Base-by-base conservation (phyloP, 768 basidiomycete species). In the Rhodotorula toruloides region DNA sequence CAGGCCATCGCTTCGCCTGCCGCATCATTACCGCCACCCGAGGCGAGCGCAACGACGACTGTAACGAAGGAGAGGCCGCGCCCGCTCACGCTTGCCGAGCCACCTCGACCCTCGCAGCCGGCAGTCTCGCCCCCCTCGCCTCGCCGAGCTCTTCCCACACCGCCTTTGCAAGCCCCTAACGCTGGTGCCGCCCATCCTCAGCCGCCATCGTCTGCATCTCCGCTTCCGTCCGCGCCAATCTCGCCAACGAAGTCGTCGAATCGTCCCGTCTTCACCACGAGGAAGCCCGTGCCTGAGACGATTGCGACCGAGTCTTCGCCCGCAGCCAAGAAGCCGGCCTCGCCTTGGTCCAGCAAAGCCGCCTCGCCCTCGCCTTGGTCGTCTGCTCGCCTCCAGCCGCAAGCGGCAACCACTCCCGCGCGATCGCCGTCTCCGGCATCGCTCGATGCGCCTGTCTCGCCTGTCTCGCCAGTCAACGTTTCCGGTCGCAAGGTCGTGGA, bases 401-500 rank as follows among this genome's bases (percentile, higher is more conserved):
- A n/a, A n/a, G n/a, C n/a, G n/a, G n/a, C n/a, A n/a, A n/a, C n/a
- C n/a, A n/a, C n/a, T n/a, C n/a, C n/a, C n/a, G n/a, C n/a, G n/a
- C n/a, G n/a, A n/a, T 44, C 40, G 6, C 52, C 52, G 1, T 39
- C 40, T 16, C 40, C 54, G 2, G 4, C 21, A 4, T 52, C 48
- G 5, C 21, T 39, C 14, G 14, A 27, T 31, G 14, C 39, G 27
- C 32, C 40, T 4, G 27, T 53, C 32, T 40, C 53, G 29, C 48
- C 58, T 25, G 37, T 54, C 53, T 14, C 36, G 21, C 25, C 44
- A 11, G 36, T 55, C 54, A 40, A 61, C 22, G 8, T 29, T 5
- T 10, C n/a, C 5, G 70, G 66, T 0, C 58, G 70, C n/a, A 71
- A 71, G 34, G 59, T 71, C 36, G 56, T 71, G 63, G 48, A 68